A percentile compares a stretch with the other conserved stretches of the same genome.
These are phyloP conservation scores for Trametes cubensis DNA, from an alignment of 768 basidiomycete genomes.

Conservation along the genomic window DNA sequence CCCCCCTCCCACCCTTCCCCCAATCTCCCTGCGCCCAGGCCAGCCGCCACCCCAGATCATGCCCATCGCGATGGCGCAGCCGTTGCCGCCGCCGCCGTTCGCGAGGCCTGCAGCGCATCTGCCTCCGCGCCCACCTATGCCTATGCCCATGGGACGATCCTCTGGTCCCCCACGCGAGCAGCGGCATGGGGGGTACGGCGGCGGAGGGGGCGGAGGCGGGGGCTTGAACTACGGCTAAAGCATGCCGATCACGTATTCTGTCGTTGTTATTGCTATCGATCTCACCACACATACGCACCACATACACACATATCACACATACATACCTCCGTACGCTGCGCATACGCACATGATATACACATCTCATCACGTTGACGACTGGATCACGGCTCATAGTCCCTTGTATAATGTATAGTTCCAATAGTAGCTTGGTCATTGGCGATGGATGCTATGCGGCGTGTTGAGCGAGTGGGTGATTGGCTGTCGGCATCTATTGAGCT, in stretches of 20 bases:
- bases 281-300: not conserved
- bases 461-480: no score
- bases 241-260: not conserved
- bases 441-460: no score
- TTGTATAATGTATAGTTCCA: slow-evolving; percentile 8
- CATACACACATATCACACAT: not conserved
- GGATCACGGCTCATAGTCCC: slow-evolving; percentile 1
- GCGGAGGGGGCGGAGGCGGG: slow-evolving; percentile 23
- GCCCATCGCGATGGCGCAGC: slow-evolving; percentile 8
- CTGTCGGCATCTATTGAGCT: no score
- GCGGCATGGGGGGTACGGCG: slow-evolving; percentile 22
- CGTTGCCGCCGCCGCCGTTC: slow-evolving; percentile 21
- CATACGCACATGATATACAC: slow-evolving; percentile 1
- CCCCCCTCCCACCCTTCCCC: slow-evolving; percentile 24
- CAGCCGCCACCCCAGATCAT: slow-evolving; percentile 24
- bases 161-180: slow-evolving; percentile 20
- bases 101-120: slow-evolving; percentile 17
- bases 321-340: not conserved
- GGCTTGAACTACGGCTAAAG: slow-evolving; percentile 38
- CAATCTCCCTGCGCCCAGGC: slow-evolving; percentile 28
- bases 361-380: not conserved
- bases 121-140: slow-evolving; percentile 27
- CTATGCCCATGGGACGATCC: slow-evolving; percentile 19
- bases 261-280: slow-evolving; percentile 17
- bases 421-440: not conserved